phyloP scores from a whole-genome alignment of 1,284 basidiomycete species.

The Ceratobasidium sp. region DNA sequence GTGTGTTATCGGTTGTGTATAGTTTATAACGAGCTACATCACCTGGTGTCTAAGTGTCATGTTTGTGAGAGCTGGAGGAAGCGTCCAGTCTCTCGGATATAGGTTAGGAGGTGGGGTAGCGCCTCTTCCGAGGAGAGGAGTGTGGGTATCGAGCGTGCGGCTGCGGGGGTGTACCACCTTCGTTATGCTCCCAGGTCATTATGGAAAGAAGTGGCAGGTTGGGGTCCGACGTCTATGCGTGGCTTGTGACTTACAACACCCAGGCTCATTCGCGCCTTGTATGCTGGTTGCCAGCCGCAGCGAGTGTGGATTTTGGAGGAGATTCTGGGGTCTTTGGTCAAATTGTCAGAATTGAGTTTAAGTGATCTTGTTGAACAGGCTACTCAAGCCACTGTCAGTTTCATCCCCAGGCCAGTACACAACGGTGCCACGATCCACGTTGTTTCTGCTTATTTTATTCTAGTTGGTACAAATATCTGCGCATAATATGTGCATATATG shows the following conservation, averaged over 20 bases:
- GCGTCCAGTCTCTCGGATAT: too few relatives aligned
- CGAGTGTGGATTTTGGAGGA: slow-evolving; percentile 97
- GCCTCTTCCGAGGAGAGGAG: too few relatives aligned
- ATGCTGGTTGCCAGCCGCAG: slow-evolving; percentile 89
- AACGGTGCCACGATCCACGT: slow-evolving; percentile 90
- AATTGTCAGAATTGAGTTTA: slow-evolving; percentile 87
- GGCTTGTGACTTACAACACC: slow-evolving; percentile 89
- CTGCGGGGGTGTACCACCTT: too few relatives aligned
- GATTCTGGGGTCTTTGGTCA: slow-evolving; percentile 88
- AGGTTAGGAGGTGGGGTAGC: too few relatives aligned
- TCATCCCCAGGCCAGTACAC: slow-evolving; percentile 66
- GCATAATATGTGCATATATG: slow-evolving; percentile 76
- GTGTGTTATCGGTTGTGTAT: too few relatives aligned
- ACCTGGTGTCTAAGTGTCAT: too few relatives aligned
- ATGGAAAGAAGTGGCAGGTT: too few relatives aligned
- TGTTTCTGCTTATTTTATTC: slow-evolving; percentile 88
- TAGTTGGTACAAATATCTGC: slow-evolving; percentile 96
- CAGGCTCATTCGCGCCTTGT: slow-evolving; percentile 85
- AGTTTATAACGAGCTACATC: too few relatives aligned
- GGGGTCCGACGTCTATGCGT: too few relatives aligned
- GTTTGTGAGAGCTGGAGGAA: too few relatives aligned
- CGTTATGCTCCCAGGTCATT: too few relatives aligned
- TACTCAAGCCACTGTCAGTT: neutral
- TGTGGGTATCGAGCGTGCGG: too few relatives aligned
- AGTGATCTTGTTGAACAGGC: slow-evolving; percentile 62